Percentiles rank a stretch among this genome's conserved stretches.
phyloP scores from a whole-genome alignment of 1,284 basidiomycete species.

The Sporisorium iseilematis-ciliati region DNA sequence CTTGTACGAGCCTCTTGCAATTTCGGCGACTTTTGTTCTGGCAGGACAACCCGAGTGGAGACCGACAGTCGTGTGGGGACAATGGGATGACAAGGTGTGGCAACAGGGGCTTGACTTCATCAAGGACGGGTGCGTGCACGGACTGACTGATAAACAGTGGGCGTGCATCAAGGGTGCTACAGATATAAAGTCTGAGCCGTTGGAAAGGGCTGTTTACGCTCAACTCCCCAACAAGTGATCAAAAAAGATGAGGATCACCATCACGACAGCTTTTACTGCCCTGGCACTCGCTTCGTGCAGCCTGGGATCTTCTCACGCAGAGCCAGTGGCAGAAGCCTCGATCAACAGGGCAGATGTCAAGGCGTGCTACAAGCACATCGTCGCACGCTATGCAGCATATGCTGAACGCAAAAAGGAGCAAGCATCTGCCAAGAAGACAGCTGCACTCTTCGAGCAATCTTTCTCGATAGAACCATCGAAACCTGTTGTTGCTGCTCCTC shows the following conservation, averaged over 20 bases:
- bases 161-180: too few relatives aligned
- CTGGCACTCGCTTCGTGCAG: neutral
- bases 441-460: constrained; percentile 8
- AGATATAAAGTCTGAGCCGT: neutral
- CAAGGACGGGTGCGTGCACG: too few relatives aligned
- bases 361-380: constrained; percentile 15
- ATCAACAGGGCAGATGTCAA: constrained; percentile 22
- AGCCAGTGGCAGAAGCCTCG: neutral
- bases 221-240: neutral
- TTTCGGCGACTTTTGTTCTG: too few relatives aligned
- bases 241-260: neutral
- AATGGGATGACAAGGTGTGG: too few relatives aligned
- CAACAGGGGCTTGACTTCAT: too few relatives aligned
- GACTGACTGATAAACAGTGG: too few relatives aligned
- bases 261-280: neutral
- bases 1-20: too few relatives aligned
- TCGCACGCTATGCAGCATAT: constrained; percentile 25
- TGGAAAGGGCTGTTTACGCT: neutral
- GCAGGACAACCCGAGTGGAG: too few relatives aligned
- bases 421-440: neutral
- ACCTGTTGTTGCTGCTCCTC: neutral
- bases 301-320: neutral
- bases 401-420: constrained; percentile 7
- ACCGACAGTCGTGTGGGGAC: too few relatives aligned
- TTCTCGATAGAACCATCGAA: neutral